A percentile compares a stretch with the other conserved stretches of the same genome.
Evolutionary conservation across 176 grass and related monocot genomes (phyloP).

Genomic region (Saccharum spontaneum): DNA sequence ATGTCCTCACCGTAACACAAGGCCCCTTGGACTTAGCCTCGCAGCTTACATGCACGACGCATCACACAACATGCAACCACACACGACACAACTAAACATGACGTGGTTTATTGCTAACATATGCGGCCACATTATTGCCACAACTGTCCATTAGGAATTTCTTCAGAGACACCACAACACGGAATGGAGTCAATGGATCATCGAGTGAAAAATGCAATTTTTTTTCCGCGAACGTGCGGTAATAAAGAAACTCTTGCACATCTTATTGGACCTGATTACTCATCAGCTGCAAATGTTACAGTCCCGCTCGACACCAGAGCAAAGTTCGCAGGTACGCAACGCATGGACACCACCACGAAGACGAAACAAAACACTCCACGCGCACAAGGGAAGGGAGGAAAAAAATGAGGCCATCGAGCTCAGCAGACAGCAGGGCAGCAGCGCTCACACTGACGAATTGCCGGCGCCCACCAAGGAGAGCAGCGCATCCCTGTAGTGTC

Average conservation of each 20-base stretch:
- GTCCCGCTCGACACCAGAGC: not conserved
- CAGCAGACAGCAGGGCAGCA: not conserved
- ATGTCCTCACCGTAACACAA: no score
- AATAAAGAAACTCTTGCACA: not conserved
- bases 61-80: no score
- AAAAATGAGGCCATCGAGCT: not conserved
- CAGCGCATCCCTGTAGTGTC: slow-evolving; percentile 75
- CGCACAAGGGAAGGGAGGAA: not conserved
- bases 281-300: not conserved
- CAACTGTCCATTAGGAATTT: no score
- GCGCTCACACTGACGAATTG: slow-evolving; percentile 15
- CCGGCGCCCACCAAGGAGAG: slow-evolving; percentile 57
- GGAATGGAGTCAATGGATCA: no score
- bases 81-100: no score
- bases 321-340: not conserved
- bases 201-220: no score
- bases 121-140: no score
- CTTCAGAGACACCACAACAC: no score
- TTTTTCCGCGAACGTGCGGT: not conserved
- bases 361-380: not conserved
- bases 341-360: not conserved
- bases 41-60: no score
- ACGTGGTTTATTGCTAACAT: no score
- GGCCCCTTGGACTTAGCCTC: no score
- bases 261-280: not conserved